Percentiles rank a stretch among this genome's conserved stretches.
These are phyloP conservation scores for Auricularia sp. DNA, from an alignment of 768 basidiomycete species.

Conservation along the genomic window DNA sequence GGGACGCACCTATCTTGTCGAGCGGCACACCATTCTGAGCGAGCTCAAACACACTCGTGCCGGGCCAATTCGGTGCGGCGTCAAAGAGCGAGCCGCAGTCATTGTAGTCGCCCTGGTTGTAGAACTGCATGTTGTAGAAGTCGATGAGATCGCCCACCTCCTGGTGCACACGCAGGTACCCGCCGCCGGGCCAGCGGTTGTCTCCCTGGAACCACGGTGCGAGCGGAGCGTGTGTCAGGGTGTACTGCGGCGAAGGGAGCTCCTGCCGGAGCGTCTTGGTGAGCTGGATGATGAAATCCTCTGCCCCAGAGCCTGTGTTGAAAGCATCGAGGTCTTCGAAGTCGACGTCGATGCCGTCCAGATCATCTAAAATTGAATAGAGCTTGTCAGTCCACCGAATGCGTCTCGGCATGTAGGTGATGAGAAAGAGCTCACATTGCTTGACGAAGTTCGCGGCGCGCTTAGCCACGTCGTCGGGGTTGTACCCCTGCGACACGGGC, in stretches of 20 bases:
- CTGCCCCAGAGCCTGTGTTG: conserved; percentile 5
- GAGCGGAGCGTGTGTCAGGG: conserved; percentile 11
- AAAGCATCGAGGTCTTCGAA: conserved; percentile 9
- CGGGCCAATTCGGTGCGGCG: conserved; percentile 13
- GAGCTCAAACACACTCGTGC: conserved; percentile 24
- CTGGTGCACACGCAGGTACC: conserved; percentile 6
- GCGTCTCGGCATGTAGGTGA: neutral
- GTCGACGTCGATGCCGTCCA: conserved; percentile 12
- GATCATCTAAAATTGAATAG: neutral
- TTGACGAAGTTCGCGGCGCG: neutral
- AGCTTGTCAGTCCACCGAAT: no score
- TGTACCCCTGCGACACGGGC: neutral
- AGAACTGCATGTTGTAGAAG: conserved; percentile 11
- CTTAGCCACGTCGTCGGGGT: neutral
- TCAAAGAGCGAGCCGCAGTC: neutral
- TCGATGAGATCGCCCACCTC: conserved; percentile 8
- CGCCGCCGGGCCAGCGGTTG: conserved; percentile 4
- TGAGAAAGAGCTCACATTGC: neutral
- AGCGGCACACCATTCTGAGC: conserved; percentile 20
- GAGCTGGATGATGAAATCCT: conserved; percentile 7
- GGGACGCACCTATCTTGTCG: conserved; percentile 25
- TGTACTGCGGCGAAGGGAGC: conserved; percentile 5
- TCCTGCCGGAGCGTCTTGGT: conserved; percentile 6
- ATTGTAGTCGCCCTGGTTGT: neutral
- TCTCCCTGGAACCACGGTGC: conserved; percentile 8